A percentile compares a stretch with the other conserved stretches of the same genome.
phyloP scores from a whole-genome alignment of 441 rosid species.

The Populus hybrid region DNA sequence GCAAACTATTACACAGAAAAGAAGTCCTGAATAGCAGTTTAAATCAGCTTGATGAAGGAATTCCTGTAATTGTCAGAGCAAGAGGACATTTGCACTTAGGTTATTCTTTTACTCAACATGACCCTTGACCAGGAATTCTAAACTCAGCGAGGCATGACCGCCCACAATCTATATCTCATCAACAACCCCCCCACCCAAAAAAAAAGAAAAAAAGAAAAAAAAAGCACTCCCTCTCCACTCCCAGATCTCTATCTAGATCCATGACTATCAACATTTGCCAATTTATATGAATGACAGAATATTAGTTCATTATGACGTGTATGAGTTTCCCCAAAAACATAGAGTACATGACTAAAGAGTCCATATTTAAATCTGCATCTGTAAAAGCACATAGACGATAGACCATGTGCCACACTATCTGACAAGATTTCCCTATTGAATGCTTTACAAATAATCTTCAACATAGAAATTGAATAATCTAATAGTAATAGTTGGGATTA shows the following conservation, averaged over 20 bases:
- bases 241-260: too few relatives aligned
- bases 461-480: not conserved
- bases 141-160: too few relatives aligned
- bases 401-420: not conserved
- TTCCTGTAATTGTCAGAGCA: not conserved
- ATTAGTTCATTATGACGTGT: too few relatives aligned
- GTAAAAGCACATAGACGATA: not conserved
- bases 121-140: too few relatives aligned
- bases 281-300: too few relatives aligned
- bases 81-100: not conserved
- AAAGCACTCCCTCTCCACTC: too few relatives aligned
- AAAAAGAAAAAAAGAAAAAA: too few relatives aligned
- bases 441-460: not conserved
- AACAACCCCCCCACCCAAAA: too few relatives aligned
- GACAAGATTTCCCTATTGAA: not conserved
- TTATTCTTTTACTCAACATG: not conserved
- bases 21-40: not conserved
- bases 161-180: too few relatives aligned
- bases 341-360: not conserved
- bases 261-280: too few relatives aligned
- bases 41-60: not conserved
- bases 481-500: not conserved
- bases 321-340: not conserved
- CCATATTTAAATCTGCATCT: not conserved
- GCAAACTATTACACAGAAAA: not conserved